Conservation (phyloP, 495 filamentous ascomycete genomes). For the Neohortaea acidophila region DNA sequence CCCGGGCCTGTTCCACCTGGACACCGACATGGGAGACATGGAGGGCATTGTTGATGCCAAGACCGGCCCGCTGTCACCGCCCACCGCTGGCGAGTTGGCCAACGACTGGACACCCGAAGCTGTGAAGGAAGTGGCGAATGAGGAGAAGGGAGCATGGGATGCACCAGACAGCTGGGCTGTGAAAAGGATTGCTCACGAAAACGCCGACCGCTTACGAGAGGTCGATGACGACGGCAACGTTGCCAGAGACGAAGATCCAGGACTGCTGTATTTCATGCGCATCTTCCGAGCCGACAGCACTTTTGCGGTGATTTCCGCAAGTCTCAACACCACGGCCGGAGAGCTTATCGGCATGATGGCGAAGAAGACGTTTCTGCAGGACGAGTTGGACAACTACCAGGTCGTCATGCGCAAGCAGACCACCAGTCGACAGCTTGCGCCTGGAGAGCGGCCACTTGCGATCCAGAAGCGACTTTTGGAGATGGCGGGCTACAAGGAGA, state of each 20-base stretch:
- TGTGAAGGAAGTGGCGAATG: constrained; percentile 17
- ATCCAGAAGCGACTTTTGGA: constrained; percentile 88
- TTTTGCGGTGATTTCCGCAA: constrained; percentile 75
- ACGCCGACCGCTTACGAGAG: constrained; percentile 40
- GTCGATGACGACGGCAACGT: constrained; percentile 42
- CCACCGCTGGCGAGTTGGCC: constrained; percentile 38
- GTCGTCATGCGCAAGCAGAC: constrained; percentile 90
- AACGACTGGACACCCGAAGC: no score
- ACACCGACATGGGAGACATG: constrained; percentile 73
- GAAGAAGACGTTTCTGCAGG: constrained; percentile 80
- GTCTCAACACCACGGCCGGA: constrained; percentile 62
- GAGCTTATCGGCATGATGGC: constrained; percentile 74
- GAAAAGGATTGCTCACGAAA: constrained; percentile 51
- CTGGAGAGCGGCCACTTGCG: constrained; percentile 66
- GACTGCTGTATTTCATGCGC: constrained; percentile 71
- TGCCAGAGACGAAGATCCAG: constrained; percentile 49
- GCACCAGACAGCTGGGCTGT: constrained; percentile 92
- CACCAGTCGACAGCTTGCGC: constrained; percentile 63
- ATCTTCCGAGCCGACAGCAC: constrained; percentile 87
- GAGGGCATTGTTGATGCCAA: constrained; percentile 56
- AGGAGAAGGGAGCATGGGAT: constrained; percentile 47
- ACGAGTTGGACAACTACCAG: constrained; percentile 82
- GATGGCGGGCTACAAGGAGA: constrained; percentile 79
- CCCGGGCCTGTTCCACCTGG: constrained; percentile 47
- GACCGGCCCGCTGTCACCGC: constrained; percentile 46